These are phyloP conservation scores for Tuber microsphaerosporum DNA, from an alignment of 495 filamentous ascomycete species.

Conservation along the genomic window DNA sequence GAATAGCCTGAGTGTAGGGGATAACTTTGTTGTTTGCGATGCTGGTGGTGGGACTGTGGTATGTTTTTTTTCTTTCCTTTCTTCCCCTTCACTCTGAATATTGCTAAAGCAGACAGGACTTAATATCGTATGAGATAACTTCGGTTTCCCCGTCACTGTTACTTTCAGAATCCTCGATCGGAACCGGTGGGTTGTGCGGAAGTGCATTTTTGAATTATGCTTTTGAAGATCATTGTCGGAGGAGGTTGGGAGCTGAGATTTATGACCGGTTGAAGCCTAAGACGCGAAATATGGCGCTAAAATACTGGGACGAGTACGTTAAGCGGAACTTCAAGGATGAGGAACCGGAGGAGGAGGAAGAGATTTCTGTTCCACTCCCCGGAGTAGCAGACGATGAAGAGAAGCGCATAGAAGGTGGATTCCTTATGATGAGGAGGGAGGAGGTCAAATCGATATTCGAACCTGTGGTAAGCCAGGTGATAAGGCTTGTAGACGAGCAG, in stretches of 20 bases:
- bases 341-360: constrained; percentile 54
- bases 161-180: constrained; percentile 60
- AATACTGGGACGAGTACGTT: constrained; percentile 59
- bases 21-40: constrained; percentile 70
- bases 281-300: constrained; percentile 65
- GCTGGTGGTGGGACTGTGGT: constrained; percentile 68
- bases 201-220: constrained; percentile 61
- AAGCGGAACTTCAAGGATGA: constrained; percentile 60
- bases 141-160: constrained; percentile 51
- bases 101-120: constrained; percentile 44
- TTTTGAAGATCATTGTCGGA: constrained; percentile 59
- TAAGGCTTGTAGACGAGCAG: constrained; percentile 56
- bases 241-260: constrained; percentile 50
- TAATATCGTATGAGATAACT: constrained; percentile 63
- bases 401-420: constrained; percentile 55
- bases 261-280: constrained; percentile 57
- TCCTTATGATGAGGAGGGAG: constrained; percentile 54
- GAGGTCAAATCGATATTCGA: constrained; percentile 61
- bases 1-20: constrained; percentile 56
- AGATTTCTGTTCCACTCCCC: constrained; percentile 67
- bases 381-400: constrained; percentile 63
- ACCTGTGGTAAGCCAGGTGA: constrained; percentile 58
- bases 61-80: background rate
- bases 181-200: constrained; percentile 59
- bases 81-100: background rate